These are phyloP conservation scores for Globisporangium orthogonon DNA, from an alignment of 352 stramenopile genomes.

Conservation along the genomic window DNA sequence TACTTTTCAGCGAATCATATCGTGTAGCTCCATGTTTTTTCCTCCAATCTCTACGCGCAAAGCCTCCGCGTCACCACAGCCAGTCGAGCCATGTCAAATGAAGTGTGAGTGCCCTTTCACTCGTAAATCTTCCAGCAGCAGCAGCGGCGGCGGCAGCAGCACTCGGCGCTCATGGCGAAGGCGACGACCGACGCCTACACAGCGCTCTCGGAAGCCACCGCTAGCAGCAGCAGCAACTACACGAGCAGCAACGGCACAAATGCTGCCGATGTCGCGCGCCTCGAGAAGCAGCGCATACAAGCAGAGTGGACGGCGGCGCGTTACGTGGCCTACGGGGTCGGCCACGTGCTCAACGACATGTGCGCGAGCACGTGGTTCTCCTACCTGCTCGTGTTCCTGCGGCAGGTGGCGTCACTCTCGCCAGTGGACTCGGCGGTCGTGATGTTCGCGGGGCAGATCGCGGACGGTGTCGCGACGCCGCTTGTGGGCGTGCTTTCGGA, in stretches of 20 bases:
- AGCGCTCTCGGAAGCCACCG: slow-evolving; percentile 8
- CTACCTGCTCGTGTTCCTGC: slow-evolving; percentile 81
- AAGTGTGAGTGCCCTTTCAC: too few relatives aligned
- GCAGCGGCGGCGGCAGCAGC: too few relatives aligned
- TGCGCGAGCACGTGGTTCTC: slow-evolving; percentile 86
- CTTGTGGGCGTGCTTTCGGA: slow-evolving; percentile 77
- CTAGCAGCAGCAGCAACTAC: background rate
- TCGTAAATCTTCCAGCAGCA: too few relatives aligned
- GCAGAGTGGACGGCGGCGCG: slow-evolving; percentile 44
- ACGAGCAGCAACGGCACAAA: background rate
- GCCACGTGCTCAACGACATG: slow-evolving; percentile 87
- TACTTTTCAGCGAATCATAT: too few relatives aligned
- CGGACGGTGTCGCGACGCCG: slow-evolving; percentile 71
- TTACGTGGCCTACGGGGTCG: slow-evolving; percentile 73
- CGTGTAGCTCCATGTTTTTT: too few relatives aligned
- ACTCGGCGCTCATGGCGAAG: background rate
- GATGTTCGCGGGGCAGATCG: slow-evolving; percentile 85
- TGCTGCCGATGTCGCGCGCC: slow-evolving; percentile 2
- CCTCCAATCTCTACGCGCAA: too few relatives aligned
- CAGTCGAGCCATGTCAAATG: too few relatives aligned
- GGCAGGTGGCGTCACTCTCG: slow-evolving; percentile 47
- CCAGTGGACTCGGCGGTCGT: slow-evolving; percentile 76
- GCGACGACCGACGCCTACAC: slow-evolving; percentile 12
- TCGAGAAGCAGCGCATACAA: slow-evolving; percentile 5
- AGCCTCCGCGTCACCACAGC: too few relatives aligned